Base-by-base conservation (phyloP, 2,329 filamentous ascomycete genomes). In the Fusarium domesticum region DNA sequence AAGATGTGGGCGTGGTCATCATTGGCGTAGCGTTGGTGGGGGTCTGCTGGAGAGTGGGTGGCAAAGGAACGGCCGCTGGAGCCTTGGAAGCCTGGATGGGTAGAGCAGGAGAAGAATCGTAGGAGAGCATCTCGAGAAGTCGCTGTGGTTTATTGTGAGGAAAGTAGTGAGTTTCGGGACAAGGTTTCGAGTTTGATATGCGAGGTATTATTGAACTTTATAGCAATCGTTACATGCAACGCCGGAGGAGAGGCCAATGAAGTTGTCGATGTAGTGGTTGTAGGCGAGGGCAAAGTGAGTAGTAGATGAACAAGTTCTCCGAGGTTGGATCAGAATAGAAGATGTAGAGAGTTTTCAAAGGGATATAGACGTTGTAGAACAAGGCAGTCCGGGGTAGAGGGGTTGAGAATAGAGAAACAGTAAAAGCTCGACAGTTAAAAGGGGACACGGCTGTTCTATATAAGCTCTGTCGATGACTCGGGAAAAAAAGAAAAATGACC, bases 41-140 rank as follows among this genome's bases (percentile, higher is more conserved):
- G 39, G 50, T 43, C 20, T 50, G 30, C 44, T 57, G 58, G 45
- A 50, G 47, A 28, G 45, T 55, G 36, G 47, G 45, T 37, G 57
- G 51, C 45, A 60, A 37, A 8, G 54, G 15, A 37, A 57, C 47
- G 19, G 58, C 57, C 51, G 48, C 62, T 54, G 53, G 56, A 56
- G 48, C 62, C 52, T 62, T 56, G 40, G 68, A 60, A 34, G 71
- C 71, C 51, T 72, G 70, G 46, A 75, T 58, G 48, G 74, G 59
- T 51, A 74, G 61, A 33, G 23, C 23, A 28, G 72, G 67, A 34
- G 68, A 60, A 34, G 68, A 61, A 53, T 78, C 72, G 64, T 74
- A 76, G 39, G 76, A 76, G 43, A 80, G 65, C 76, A 79, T 79
- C 39, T 51, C 63, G 43, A 37, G 33, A 20, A 35, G 25, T 37